Evolutionary conservation across 2,329 filamentous ascomycete genomes (phyloP), one percentile per base, ranked within the genome.

Genomic region (Leptographium radiaticola): DNA sequence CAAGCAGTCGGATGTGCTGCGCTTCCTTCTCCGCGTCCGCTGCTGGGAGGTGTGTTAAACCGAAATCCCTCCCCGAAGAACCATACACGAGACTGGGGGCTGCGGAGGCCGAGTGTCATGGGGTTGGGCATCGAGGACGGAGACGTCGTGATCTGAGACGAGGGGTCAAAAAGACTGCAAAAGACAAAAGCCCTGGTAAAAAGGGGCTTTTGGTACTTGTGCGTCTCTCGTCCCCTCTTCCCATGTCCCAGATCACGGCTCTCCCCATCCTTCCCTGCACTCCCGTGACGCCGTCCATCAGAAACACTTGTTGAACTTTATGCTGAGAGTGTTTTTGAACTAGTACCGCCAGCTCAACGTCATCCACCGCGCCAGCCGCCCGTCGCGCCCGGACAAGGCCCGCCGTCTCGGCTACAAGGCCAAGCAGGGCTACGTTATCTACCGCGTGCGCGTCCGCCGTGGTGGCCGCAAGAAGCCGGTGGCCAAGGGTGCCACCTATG

Each of bases 351-450:
- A 97, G 83, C 81, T 97, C 79, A 95, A 97, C 80, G 90, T 96
- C 76, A 93, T 97, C 80, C 93, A 98, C 85, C 91, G 93, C 74
- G 93, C 93, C 71, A 94, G 89, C 69, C 90, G 91, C 69, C 93
- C 93, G 67, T 95, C 90, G 69, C 93, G 93, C 75, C 93, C 93
- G 71, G 94, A 98, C 81, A 98, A 98, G 88, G 93, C 94, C 72
- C 93, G 93, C 78, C 93, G 94, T 76, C 88, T 98, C 67, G 93
- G 93, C 69, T 98, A 98, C 89, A 98, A 98, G 88, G 93, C 94
- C 81, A 98, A 98, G 89, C 93, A 98, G 81, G 93, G 93, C 76
- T 98, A 97, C 82, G 93, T 98, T 73, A 89, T 98, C 86, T 98
- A 98, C 86, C 93, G 93, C 74, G 83, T 94, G 71, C 93, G 93